Base-by-base conservation (phyloP, 192 early-diverging fungal species). In the Backusella tarrabulga region DNA sequence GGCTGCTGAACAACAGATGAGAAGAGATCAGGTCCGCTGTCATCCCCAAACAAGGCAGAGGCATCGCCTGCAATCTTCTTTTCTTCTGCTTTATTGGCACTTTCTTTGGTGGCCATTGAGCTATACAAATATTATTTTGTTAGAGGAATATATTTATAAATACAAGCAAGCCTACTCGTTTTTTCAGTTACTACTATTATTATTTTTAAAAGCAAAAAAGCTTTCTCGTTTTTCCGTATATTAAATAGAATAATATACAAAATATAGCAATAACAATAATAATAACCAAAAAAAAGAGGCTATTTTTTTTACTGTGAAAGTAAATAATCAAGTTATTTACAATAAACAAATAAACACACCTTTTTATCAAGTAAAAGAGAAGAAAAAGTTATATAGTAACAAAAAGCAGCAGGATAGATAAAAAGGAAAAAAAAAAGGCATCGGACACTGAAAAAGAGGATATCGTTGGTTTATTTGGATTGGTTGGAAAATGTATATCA, bases 11-110 rank as follows among this genome's bases (percentile, higher is more conserved):
- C 52, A 63, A 41, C 46, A 38, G 54, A 56, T 40, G 56, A 66
- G 34, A 74, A 74, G 19, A 66, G 54, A 74, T 74, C 73, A 66
- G 54, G 29, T 23, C 42, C 71, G 46, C 19, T 17, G n/a, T 46
- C 38, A 54, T 23, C 76, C 21, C 75, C 75, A 46, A 77, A 77
- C 29, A 77, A 60, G 34, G 68, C 68, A 70, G 63, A 68, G 15
- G 76, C 76, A 77, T 77, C 76, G 7, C 68, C 76, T 34, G 42
- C 34, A 42, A 38, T 42, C 21, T 44, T 71, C 15, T 14, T 72
- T 50, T 23, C 44, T 32, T 26, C 56, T 23, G 11, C 26, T 29
- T 63, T 63, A 63, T 63, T 63, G 56, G 56, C 56, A 63, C 23
- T 63, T 63, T 63, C 56, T 63, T 63, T 63, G 12, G 11, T 63